Base-by-base conservation (phyloP, 2,329 filamentous ascomycete genomes). In the Penicillium sp. region DNA sequence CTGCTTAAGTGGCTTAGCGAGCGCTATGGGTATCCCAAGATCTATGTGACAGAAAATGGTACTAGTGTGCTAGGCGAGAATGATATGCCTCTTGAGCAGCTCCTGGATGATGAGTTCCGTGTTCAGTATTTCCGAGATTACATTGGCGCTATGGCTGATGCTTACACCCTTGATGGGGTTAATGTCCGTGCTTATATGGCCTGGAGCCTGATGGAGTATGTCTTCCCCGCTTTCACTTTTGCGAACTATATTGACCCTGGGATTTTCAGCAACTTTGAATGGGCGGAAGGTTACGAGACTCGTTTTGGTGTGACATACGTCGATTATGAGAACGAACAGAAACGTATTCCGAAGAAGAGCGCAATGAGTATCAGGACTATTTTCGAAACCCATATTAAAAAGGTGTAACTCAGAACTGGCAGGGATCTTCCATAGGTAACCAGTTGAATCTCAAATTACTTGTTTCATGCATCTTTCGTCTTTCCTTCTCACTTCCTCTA, bases 271-370 rank as follows among this genome's bases (percentile, higher is more conserved):
- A 93, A 93, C 79, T 93, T 93, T 68, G 90, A 93, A 76, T 93
- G 90, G 90, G 90, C 91, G n/a, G 91, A 96, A 73, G 91, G 91
- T 11, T 96, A 93, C 70, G 87, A 90, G 78, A 95, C 90, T 44
- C 84, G 91, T 42, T 96, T 96, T 68, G 91, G 91, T 26, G 90
- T 92, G 55, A 90, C 88, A 7, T 95, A 83, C 71, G 90, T 96
- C 52, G 90, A 96, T 76, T 96, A 95, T 73, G 69, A 85, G 66
- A 84, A 90, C 64, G 87, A 86, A 24, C 91, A 96, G 81, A 90
- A 88, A 79, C 81, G 91, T 51, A 83, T 87, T 65, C 87, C 91
- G 39, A 96, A 96, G 84, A 91, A 92, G 84, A 95, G 90, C 73
- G 91, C 90, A 21, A 84, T 81, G 74, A 82, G 84, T 68, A 82